A percentile compares a stretch with the other conserved stretches of the same genome.
phyloP scores from a whole-genome alignment of 441 rosid genomes.

The Hura crepitans region DNA sequence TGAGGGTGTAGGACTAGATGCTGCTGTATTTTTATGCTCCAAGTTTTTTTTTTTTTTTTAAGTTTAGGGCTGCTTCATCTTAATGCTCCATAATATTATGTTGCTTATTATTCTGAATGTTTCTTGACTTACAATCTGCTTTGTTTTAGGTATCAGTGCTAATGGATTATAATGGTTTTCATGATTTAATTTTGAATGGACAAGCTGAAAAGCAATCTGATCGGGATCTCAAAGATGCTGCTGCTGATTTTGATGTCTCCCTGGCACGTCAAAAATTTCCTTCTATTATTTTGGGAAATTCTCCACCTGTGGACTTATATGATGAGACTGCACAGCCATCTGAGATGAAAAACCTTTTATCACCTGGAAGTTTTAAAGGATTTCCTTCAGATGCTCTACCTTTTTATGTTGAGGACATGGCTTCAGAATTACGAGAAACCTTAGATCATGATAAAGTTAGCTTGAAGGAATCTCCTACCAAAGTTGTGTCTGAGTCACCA shows the following conservation, averaged over 20 bases:
- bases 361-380: conserved; percentile 33
- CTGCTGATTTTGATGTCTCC: conserved; percentile 42
- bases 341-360: conserved; percentile 31
- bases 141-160: conserved; percentile 55
- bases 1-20: neutral
- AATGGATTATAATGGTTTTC: conserved; percentile 43
- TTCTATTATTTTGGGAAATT: conserved; percentile 65
- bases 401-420: conserved; percentile 26
- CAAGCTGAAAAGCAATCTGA: conserved; percentile 40
- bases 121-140: conserved; percentile 21
- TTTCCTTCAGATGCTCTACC: conserved; percentile 35
- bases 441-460: conserved; percentile 27
- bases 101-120: neutral
- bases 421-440: conserved; percentile 36
- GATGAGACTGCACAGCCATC: conserved; percentile 31
- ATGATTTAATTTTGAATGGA: conserved; percentile 48
- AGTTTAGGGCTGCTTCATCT: neutral
- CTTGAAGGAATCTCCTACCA: conserved; percentile 24
- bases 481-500: conserved; percentile 22
- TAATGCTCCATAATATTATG: conserved; percentile 1
- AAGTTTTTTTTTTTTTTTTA: neutral
- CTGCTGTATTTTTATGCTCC: neutral
- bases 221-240: conserved; percentile 33
- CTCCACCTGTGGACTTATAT: conserved; percentile 59
- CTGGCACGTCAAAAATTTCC: conserved; percentile 72